Evolutionary conservation across 352 stramenopile genomes (phyloP), one percentile per base, ranked within the genome.

Genomic region (Pythium sukuiense): DNA sequence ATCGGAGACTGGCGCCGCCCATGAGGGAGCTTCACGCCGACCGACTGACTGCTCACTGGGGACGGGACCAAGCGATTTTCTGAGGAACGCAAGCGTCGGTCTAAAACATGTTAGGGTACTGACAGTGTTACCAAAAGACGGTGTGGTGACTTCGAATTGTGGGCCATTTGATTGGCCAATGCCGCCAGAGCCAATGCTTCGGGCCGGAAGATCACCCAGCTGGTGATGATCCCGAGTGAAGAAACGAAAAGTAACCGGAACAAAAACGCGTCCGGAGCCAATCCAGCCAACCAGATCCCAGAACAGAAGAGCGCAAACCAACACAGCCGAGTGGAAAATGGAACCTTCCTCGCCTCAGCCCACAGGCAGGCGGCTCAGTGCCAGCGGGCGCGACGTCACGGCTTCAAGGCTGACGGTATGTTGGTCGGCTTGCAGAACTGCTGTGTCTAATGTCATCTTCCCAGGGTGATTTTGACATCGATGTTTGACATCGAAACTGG

Each of bases 31-130:
- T 32, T 18, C 8, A 8, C 46, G 46, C 46, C 20, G 27, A 43
- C n/a, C 45, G 30, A 68, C 61, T 68, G 61, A 68, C 61, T 68
- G 61, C 55, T 33, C 61, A 43, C 32, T 48, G n/a, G 43, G 55
- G 61, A 61, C 39, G 39, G 39, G 41, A 62, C 61, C 61, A 68
- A 68, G 61, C 61, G 61, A 68, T 68, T 68, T 68, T 68, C 61
- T 68, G 54, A 62, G 61, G 61, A 68, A 68, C 37, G 13, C 14
- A 12, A 33, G 53, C 18, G 8, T 48, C 7, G 39, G 13, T 24
- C 4, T 16, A 48, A 16, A 13, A 48, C 3, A 24, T 8, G 39
- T 20, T 24, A 24, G 20, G 20, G 20, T 24, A 24, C 20, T 8
- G 39, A 7, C 13, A 3, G 3, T 24, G 3, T 24, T 48, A 24